Base-by-base conservation (phyloP, 1,284 basidiomycete genomes). In the Ustilago sp. region DNA sequence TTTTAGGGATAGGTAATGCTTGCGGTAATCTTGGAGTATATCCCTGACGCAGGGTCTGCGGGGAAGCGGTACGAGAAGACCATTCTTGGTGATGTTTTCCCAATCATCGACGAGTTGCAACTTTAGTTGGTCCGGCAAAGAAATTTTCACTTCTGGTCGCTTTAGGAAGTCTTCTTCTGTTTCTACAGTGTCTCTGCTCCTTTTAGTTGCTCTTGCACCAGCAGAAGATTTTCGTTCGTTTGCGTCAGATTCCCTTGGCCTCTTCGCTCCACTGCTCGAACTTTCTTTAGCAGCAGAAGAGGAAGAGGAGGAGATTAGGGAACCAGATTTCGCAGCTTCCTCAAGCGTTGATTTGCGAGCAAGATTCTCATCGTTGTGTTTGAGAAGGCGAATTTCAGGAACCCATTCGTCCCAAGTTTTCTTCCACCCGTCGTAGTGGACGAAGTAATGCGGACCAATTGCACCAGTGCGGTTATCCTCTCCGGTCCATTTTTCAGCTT, bases 351-450 rank as follows among this genome's bases (percentile, higher is more conserved):
- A 86, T 85, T 98, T 94, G 74, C 92, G 88, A n/a, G 90, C 89
- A 47, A 96, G 88, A 79, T 95, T 96, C 51, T 90, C 89, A 73
- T 97, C 94, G 83, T 93, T 94, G 81, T 90, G 89, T 87, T 98
- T 98, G 64, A 98, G 89, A 54, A 98, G 88, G 5, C 97, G 92
- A 19, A 87, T 87, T 50, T 91, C 90, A 1, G 94, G 93, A 0
- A 98, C 96, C 94, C 94, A 98, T 89, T 99, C 96, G 88, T 98
- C 96, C 96, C 96, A 98, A 92, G 93, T 95, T 87, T 95, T 93
- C 87, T 98, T 99, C 97, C 97, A 99, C 5, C 97, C 97, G 86
- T 97, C 95, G 89, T 99, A 99, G 87, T 99, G 97, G 31, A 99
- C 95, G 75, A 93, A 92, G 87, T 94, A 99, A 82, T 97, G 93